Percentiles rank a stretch among this genome's conserved stretches.
These are phyloP conservation scores for Boletus edulis DNA, from an alignment of 768 basidiomycete genomes.

Conservation along the genomic window DNA sequence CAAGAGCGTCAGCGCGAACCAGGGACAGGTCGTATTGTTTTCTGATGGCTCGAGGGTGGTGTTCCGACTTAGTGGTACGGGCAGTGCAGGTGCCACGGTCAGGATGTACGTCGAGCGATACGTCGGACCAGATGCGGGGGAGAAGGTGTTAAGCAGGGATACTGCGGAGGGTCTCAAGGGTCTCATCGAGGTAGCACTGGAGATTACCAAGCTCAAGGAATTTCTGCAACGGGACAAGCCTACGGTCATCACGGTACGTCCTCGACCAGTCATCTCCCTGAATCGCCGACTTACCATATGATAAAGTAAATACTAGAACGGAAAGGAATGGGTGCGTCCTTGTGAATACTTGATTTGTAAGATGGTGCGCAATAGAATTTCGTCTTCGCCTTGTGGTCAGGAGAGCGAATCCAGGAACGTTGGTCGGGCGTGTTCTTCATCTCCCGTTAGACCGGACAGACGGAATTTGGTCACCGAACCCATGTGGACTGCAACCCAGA, in stretches of 20 bases:
- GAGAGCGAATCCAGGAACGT: background rate
- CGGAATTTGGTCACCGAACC: too few species aligned
- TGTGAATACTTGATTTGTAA: slow-evolving; percentile 15
- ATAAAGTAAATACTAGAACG: slow-evolving; percentile 13
- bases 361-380: slow-evolving; percentile 16
- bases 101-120: slow-evolving; percentile 96
- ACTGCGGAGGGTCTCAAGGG: slow-evolving; percentile 91
- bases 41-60: slow-evolving; percentile 91
- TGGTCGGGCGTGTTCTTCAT: background rate
- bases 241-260: slow-evolving; percentile 90
- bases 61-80: slow-evolving; percentile 95
- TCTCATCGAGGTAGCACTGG: slow-evolving; percentile 91
- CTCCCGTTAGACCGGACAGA: background rate
- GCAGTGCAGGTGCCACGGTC: slow-evolving; percentile 94
- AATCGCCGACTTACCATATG: slow-evolving; percentile 1
- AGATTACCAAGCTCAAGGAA: slow-evolving; percentile 79
- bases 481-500: background rate
- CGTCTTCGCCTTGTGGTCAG: background rate
- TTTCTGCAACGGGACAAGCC: slow-evolving; percentile 88
- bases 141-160: slow-evolving; percentile 65
- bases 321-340: background rate
- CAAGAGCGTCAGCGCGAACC: slow-evolving; percentile 87
- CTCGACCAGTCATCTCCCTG: background rate
- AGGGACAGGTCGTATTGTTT: slow-evolving; percentile 93
- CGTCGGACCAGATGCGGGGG: slow-evolving; percentile 65